Evolutionary conservation across 345 rosid species (phyloP).

Genomic region (Carallia brachiata): DNA sequence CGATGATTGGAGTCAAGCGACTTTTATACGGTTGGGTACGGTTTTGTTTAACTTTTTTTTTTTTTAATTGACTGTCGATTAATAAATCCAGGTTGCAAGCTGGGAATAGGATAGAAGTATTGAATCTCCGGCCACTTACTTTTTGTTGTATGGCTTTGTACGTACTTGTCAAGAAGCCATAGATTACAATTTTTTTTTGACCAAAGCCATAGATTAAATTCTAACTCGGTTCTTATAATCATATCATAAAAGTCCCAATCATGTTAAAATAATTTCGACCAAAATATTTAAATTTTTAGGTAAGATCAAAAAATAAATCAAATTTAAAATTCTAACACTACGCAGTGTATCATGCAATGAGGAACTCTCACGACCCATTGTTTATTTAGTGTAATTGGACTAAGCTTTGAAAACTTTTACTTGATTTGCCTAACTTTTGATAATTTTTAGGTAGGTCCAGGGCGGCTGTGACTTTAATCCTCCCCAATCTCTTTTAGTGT

Average conservation of each 20-base stretch:
- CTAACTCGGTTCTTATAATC: no score
- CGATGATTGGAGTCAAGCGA: no score
- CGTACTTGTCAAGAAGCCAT: no score
- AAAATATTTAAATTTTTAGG: no score
- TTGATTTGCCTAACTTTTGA: not conserved
- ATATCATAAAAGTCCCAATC: no score
- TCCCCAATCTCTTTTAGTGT: no score
- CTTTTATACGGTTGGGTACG: not conserved
- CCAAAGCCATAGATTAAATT: no score
- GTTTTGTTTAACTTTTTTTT: not conserved
- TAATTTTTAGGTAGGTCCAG: not conserved
- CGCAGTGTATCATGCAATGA: not conserved
- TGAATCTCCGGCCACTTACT: no score
- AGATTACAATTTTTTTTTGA: no score
- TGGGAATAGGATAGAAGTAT: not conserved
- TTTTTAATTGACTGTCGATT: not conserved
- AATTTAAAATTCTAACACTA: no score
- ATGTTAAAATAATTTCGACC: no score
- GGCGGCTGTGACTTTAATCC: not conserved
- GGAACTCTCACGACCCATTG: not conserved
- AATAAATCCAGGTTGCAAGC: conserved; percentile 4
- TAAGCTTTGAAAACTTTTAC: not conserved
- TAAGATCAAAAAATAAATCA: no score
- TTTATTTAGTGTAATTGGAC: not conserved
- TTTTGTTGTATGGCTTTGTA: not conserved